These are phyloP conservation scores for Aspergillus intermedius DNA, from an alignment of 2,329 filamentous ascomycete genomes.

Conservation along the genomic window DNA sequence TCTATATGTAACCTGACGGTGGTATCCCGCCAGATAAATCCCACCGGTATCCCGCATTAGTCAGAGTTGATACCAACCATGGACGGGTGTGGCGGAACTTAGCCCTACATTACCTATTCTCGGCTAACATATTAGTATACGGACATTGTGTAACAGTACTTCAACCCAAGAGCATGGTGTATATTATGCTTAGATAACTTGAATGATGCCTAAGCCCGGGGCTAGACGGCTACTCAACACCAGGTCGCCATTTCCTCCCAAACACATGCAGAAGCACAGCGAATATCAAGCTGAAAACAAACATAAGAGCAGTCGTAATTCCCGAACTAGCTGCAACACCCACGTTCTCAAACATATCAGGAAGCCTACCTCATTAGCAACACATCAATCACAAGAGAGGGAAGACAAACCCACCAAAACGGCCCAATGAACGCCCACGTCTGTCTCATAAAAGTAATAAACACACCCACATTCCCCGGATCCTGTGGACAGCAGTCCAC, in stretches of 20 bases:
- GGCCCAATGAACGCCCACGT: conserved; percentile 34
- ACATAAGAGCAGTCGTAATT: background rate
- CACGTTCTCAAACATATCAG: conserved; percentile 5
- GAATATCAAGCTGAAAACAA: conserved; percentile 10
- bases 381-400: background rate
- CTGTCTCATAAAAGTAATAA: conserved; percentile 51
- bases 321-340: background rate
- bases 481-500: conserved; percentile 54
- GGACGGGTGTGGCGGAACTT: too few relatives aligned
- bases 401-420: conserved; percentile 27
- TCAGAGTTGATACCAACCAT: too few relatives aligned
- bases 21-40: too few relatives aligned
- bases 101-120: too few relatives aligned
- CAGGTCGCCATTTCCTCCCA: conserved; percentile 9
- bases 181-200: too few relatives aligned
- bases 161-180: too few relatives aligned
- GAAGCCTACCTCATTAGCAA: background rate
- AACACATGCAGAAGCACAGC: conserved; percentile 8
- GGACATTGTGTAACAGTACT: too few relatives aligned
- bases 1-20: too few relatives aligned
- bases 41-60: too few relatives aligned
- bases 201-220: too few relatives aligned
- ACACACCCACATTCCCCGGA: conserved; percentile 54
- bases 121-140: too few relatives aligned
- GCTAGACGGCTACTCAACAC: background rate